Base-by-base conservation (phyloP, 2,329 filamentous ascomycete genomes). In the Aspergillus ustus region DNA sequence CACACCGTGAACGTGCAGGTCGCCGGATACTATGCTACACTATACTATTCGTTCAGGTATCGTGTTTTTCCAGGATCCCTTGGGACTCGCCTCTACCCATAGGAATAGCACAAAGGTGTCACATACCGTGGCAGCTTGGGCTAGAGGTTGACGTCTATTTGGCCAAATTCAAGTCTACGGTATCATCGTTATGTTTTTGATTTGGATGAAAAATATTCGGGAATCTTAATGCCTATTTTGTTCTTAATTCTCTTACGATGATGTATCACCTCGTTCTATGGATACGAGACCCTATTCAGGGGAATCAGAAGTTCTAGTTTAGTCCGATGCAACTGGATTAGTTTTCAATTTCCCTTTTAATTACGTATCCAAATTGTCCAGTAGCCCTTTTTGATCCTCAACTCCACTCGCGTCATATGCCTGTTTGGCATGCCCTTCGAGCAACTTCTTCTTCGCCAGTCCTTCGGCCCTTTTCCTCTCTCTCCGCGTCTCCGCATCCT, bases 401-500 rank as follows among this genome's bases (percentile, higher is more conserved):
- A 28, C 20, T 28, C 45, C 43, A 34, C 45, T 34, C 34, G 58
- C 40, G 17, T 37, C 28, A 22, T 63, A 40, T 1, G 9, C 31
- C 11, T 44, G 59, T 52, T 62, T 66, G 11, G 28, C 49, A 43
- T 68, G 62, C 37, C 58, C 49, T 37, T 70, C 67, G 46, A 70
- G 58, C 2, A 65, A 40, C 48, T 71, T 71, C 66, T 77, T 76
- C 60, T 69, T 75, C 64, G 62, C 66, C 56, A 81, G 57, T 0
- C 80, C 80, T 61, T 81, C 79, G 29, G 73, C 73, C 59, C 74
- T 72, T 66, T 78, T 81, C 64, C 77, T 75, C 63, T 75, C 72
- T 61, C 70, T 75, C 53, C 80, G 71, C 15, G 54, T 67, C 37
- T 74, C 72, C 8, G 71, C 64, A 65, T 79, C 76, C 62, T 81